Percentiles rank a stretch among this genome's conserved stretches.
These are phyloP conservation scores for Emericellopsis cladophorae DNA, from an alignment of 2,329 filamentous ascomycete genomes.

Conservation along the genomic window DNA sequence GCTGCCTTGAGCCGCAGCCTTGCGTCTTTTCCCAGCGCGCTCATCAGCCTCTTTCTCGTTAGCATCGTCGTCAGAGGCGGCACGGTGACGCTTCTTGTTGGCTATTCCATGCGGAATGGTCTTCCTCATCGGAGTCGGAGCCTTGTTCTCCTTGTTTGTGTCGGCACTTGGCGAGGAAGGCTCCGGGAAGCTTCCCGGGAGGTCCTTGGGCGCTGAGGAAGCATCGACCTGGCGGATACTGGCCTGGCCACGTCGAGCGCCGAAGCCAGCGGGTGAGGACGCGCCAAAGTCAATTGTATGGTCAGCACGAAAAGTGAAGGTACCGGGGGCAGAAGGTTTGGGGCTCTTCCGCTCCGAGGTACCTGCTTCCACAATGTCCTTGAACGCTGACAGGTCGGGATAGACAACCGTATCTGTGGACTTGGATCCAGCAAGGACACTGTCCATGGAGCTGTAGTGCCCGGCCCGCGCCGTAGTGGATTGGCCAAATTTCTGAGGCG, in stretches of 20 bases:
- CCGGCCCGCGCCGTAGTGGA: slow-evolving; percentile 6
- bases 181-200: slow-evolving; percentile 44
- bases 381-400: slow-evolving; percentile 36
- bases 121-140: slow-evolving; percentile 21
- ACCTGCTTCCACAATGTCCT: slow-evolving; percentile 14
- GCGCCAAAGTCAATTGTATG: slow-evolving; percentile 48
- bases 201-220: slow-evolving; percentile 27
- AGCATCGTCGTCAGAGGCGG: slow-evolving; percentile 42
- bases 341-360: slow-evolving; percentile 8
- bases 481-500: slow-evolving; percentile 33
- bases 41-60: slow-evolving; percentile 32
- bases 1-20: slow-evolving; percentile 34
- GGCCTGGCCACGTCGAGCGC: slow-evolving; percentile 42
- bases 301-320: slow-evolving; percentile 54
- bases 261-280: slow-evolving; percentile 37
- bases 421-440: slow-evolving; percentile 10
- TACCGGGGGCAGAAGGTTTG: slow-evolving; percentile 35
- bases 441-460: slow-evolving; percentile 16
- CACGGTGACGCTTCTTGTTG: slow-evolving; percentile 54
- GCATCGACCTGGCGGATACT: slow-evolving; percentile 47
- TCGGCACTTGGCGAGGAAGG: slow-evolving; percentile 16
- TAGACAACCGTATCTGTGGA: slow-evolving; percentile 25
- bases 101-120: slow-evolving; percentile 47
- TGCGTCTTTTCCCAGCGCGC: slow-evolving; percentile 47
- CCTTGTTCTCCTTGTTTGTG: slow-evolving; percentile 43